These are phyloP conservation scores for Cryphonectria nitschkei DNA, from an alignment of 2,329 filamentous ascomycete genomes.

Conservation along the genomic window DNA sequence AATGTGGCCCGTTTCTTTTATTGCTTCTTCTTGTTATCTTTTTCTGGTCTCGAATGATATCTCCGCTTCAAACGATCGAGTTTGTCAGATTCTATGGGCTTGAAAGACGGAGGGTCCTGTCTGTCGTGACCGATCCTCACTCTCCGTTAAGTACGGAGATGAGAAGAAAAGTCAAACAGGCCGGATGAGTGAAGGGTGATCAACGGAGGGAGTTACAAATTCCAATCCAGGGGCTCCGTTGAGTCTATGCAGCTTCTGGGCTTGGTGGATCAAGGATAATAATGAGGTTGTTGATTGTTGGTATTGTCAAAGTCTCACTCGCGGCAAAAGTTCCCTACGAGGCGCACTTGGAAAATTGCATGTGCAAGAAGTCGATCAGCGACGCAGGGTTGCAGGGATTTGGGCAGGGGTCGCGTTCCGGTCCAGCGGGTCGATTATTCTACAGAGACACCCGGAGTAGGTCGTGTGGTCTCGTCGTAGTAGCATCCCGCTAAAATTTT, in stretches of 20 bases:
- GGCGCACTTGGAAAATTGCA: constrained; percentile 12
- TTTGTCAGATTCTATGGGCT: neutral
- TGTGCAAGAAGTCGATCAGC: constrained; percentile 12
- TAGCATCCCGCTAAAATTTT: constrained; percentile 23
- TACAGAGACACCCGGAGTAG: constrained; percentile 12
- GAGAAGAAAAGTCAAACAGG: neutral
- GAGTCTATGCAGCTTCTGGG: neutral
- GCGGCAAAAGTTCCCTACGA: neutral
- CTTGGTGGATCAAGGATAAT: neutral
- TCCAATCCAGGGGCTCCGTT: neutral
- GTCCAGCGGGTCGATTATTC: constrained; percentile 3
- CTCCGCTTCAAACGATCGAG: neutral
- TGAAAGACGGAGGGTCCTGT: neutral
- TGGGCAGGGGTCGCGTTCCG: constrained; percentile 8
- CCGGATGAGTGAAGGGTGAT: neutral
- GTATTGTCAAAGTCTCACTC: neutral
- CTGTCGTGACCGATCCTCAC: neutral
- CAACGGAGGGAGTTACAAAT: neutral
- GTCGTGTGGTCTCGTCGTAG: neutral
- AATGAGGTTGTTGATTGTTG: neutral
- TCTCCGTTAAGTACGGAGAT: neutral
- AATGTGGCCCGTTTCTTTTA: neutral
- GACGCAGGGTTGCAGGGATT: constrained; percentile 18
- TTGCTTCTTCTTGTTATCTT: too few relatives aligned
- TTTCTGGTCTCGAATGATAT: neutral